phyloP scores from a whole-genome alignment of 345 rosid species.

The Ricinus communis region DNA sequence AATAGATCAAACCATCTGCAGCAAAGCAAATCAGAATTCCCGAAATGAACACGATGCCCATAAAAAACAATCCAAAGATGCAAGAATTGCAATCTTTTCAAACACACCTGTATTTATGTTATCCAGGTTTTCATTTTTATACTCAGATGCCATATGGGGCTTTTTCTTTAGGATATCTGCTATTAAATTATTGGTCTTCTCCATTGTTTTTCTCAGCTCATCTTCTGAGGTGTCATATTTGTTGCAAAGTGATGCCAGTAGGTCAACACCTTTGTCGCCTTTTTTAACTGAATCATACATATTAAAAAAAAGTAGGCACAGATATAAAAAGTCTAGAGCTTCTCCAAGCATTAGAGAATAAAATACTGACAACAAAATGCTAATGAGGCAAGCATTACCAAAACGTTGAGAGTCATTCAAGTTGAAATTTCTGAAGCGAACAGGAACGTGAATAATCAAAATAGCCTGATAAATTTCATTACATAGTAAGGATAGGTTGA shows the following conservation, averaged over 20 bases:
- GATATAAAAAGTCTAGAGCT: not conserved
- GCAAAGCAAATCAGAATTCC: conserved; percentile 15
- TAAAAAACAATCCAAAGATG: not conserved
- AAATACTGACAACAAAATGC: not conserved
- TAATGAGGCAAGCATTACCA: conserved; percentile 47
- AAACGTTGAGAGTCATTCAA: conserved; percentile 55
- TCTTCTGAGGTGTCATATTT: conserved; percentile 78
- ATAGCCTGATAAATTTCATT: conserved; percentile 61
- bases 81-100: not conserved
- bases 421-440: conserved; percentile 69
- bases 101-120: conserved; percentile 59
- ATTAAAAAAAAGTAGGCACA: conserved; percentile 1
- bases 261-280: conserved; percentile 70
- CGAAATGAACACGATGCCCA: conserved; percentile 9
- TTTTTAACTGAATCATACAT: conserved; percentile 59
- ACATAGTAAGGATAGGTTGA: conserved; percentile 14
- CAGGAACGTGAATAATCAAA: conserved; percentile 79
- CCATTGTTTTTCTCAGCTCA: conserved; percentile 67
- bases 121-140: conserved; percentile 60
- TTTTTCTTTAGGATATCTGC: conserved; percentile 60
- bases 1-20: conserved; percentile 87
- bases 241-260: conserved; percentile 83
- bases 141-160: conserved; percentile 59
- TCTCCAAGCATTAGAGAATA: not conserved
- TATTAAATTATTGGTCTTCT: conserved; percentile 62